A percentile compares a stretch with the other conserved stretches of the same genome.
phyloP scores from a whole-genome alignment of 108 stramenopile genomes.

The Cyclotella atomus region DNA sequence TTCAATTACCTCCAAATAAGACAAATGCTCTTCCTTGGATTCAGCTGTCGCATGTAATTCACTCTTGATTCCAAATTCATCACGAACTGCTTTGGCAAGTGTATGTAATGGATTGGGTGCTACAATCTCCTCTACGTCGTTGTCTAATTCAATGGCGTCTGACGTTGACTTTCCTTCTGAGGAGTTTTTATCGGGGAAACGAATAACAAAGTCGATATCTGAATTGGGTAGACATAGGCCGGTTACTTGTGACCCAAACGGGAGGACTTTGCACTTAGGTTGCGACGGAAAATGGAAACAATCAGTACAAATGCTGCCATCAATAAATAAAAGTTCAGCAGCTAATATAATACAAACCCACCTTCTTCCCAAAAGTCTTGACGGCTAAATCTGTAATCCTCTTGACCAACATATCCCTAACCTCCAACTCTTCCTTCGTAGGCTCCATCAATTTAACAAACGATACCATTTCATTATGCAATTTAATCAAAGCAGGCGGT shows the following conservation, averaged over 20 bases:
- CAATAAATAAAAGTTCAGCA: not conserved
- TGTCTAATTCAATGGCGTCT: not conserved
- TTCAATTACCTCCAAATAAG: slow-evolving; percentile 89
- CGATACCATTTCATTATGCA: slow-evolving; percentile 97
- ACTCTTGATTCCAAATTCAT: slow-evolving; percentile 50
- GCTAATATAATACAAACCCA: not conserved
- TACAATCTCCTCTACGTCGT: slow-evolving; percentile 2
- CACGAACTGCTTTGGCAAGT: slow-evolving; percentile 62
- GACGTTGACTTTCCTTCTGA: slow-evolving; percentile 14
- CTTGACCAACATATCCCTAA: slow-evolving; percentile 58
- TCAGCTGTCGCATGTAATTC: slow-evolving; percentile 26
- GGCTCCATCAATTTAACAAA: slow-evolving; percentile 91
- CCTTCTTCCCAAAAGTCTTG: slow-evolving; percentile 40
- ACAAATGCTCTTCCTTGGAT: slow-evolving; percentile 50
- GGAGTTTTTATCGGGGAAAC: slow-evolving; percentile 27
- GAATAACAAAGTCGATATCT: slow-evolving; percentile 85
- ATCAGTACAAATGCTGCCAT: not conserved
- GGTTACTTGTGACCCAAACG: slow-evolving; percentile 94
- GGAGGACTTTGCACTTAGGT: slow-evolving; percentile 53
- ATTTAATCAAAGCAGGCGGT: slow-evolving; percentile 62
- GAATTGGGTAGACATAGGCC: slow-evolving; percentile 86
- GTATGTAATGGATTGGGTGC: slow-evolving; percentile 49
- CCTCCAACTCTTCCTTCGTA: slow-evolving; percentile 62
- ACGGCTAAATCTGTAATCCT: slow-evolving; percentile 56
- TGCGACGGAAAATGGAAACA: not conserved